Base-by-base conservation (phyloP, 129 eudicot genomes). In the Saposhnikovia divaricata region DNA sequence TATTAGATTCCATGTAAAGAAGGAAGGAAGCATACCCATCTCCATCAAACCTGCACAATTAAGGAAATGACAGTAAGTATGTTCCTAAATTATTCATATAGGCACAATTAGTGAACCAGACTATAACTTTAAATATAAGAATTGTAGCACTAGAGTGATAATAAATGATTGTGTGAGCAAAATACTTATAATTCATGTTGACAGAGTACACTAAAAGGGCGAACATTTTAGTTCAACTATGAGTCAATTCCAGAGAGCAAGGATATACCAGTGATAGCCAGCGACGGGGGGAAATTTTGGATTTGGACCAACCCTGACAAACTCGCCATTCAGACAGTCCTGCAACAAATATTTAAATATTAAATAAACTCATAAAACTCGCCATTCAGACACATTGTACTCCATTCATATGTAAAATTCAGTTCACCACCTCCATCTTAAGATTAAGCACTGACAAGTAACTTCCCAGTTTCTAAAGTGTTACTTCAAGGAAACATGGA, bases 1-100 rank as follows among this genome's bases (percentile, higher is more conserved):
- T 31, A 31, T 31, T 31, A 31, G 34, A 31, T 31, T 31, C 34
- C 34, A 31, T 31, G 34, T 31, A 31, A 85, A 74, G 73, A 80
- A 25, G 66, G 81, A 73, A 80, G 28, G 76, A 63, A 18, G 23
- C 90, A 55, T 82, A 94, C 98, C 98, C 98, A 81, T 94, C 98
- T 87, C 98, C 98, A 80, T 94, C 98, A 80, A 94, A 94, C 98
- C 98, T 94, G 91, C 93, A 19, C 75, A 51, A 79, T 45, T 44
- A 86, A 80, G 68, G 42, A 85, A 73, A 28, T 21, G 63, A 68
- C 37, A 72, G 45, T 75, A 53, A 83, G 66, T 46, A 74, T 21
- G 15, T 0, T 51, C 37, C 37, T 34, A 34, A 34, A 34, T 34
- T 34, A 1, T 34, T 34, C 37, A 34, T 34, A 34, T 34, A 34